Conservation (phyloP, 176 grass and related monocot genomes). For the Musa schizocarpa region DNA sequence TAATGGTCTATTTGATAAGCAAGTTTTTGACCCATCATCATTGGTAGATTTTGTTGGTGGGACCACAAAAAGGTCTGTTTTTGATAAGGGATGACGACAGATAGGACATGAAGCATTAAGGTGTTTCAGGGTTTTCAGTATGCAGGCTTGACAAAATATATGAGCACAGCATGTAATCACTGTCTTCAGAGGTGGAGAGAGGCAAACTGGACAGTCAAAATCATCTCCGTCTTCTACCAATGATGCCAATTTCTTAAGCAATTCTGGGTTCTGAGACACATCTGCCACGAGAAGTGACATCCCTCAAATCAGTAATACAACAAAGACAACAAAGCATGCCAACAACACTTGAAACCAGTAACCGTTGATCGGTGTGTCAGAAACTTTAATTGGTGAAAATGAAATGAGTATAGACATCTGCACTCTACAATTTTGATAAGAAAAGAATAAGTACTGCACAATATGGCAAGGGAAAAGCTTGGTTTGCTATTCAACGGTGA, state of each 20-base stretch:
- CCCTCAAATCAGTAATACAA: constrained; percentile 11
- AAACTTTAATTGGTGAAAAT: not conserved
- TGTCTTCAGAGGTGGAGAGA: constrained; percentile 69
- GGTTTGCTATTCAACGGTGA: not conserved
- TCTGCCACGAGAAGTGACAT: constrained; percentile 36
- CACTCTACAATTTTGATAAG: not conserved
- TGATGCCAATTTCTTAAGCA: constrained; percentile 78
- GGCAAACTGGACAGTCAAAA: constrained; percentile 89
- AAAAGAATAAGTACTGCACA: not conserved
- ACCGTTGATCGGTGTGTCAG: not conserved
- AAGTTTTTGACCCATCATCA: constrained; percentile 34
- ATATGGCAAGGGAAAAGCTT: not conserved
- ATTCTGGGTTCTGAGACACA: constrained; percentile 63
- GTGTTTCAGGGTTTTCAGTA: constrained; percentile 59
- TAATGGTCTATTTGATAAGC: constrained; percentile 25
- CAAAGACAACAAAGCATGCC: not conserved
- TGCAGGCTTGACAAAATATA: constrained; percentile 86
- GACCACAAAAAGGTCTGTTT: constrained; percentile 72
- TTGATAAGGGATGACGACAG: constrained; percentile 61
- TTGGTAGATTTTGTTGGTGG: constrained; percentile 39
- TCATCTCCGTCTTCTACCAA: constrained; percentile 89
- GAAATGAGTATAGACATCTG: not conserved
- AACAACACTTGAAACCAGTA: not conserved
- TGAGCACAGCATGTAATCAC: constrained; percentile 83
- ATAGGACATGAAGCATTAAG: constrained; percentile 72